These are phyloP conservation scores for Melaleuca alternifolia DNA, from an alignment of 345 rosid genomes.

Conservation along the genomic window DNA sequence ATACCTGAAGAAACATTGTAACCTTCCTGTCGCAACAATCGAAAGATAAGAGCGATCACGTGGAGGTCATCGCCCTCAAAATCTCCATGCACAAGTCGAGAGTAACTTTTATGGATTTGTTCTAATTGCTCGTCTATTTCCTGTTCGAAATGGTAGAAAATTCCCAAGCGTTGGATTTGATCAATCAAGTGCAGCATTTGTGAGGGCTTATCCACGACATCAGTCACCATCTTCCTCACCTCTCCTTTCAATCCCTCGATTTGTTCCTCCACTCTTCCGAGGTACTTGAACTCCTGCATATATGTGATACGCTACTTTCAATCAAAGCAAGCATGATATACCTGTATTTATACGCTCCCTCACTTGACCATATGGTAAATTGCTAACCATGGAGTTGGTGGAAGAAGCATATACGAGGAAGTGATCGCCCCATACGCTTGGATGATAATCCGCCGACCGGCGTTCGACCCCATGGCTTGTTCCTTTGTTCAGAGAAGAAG, in stretches of 20 bases:
- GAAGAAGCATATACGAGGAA: constrained; percentile 2
- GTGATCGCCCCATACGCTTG: constrained; percentile 10
- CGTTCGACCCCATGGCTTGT: neutral
- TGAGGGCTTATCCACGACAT: neutral
- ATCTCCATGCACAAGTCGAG: neutral
- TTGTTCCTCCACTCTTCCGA: neutral
- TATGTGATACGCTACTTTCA: neutral
- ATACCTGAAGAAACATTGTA: neutral
- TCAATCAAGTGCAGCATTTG: neutral
- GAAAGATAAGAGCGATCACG: neutral
- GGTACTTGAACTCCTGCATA: neutral
- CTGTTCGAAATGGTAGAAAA: neutral
- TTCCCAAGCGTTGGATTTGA: neutral
- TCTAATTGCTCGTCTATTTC: neutral
- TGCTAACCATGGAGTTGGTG: neutral
- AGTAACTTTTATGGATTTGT: neutral
- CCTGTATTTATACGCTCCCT: neutral
- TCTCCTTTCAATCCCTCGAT: constrained; percentile 4
- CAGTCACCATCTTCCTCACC: constrained; percentile 8
- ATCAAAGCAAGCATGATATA: neutral
- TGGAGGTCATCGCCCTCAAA: neutral
- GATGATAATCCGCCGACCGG: constrained; percentile 5
- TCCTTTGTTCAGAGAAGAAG: neutral
- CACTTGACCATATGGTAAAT: neutral
- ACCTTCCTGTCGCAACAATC: neutral